Evolutionary conservation across 1,139 yeast genomes (phyloP).

Genomic region (Yamadazyma membranifaciens): DNA sequence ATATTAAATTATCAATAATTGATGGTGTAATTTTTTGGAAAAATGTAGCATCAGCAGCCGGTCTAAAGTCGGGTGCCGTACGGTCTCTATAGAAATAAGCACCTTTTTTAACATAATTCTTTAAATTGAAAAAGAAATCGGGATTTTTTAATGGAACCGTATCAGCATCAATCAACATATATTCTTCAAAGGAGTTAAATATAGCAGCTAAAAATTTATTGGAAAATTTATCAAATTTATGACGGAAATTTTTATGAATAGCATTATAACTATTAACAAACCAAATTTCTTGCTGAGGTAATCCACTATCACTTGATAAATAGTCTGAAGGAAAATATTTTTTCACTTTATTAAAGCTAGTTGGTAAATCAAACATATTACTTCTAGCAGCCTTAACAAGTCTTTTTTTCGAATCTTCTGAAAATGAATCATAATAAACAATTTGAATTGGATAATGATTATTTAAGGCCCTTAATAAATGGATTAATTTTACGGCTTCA

Average conservation of each 20-base stretch:
- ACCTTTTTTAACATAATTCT: slow-evolving; percentile 25
- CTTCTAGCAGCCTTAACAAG: slow-evolving; percentile 31
- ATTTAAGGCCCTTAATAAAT: slow-evolving; percentile 42
- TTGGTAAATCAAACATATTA: slow-evolving; percentile 23
- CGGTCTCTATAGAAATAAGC: slow-evolving; percentile 34
- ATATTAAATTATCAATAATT: slow-evolving; percentile 26
- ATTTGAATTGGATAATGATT: slow-evolving; percentile 56
- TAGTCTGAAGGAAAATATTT: slow-evolving; percentile 23
- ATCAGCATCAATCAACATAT: slow-evolving; percentile 35
- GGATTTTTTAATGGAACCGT: slow-evolving; percentile 31
- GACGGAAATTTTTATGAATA: slow-evolving; percentile 23
- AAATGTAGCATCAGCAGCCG: slow-evolving; percentile 22
- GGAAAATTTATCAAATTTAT: slow-evolving; percentile 25
- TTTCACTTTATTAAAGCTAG: slow-evolving; percentile 22
- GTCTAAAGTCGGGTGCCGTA: slow-evolving; percentile 28
- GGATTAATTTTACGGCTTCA: slow-evolving; percentile 44
- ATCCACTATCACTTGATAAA: slow-evolving; percentile 21
- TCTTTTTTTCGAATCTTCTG: slow-evolving; percentile 21
- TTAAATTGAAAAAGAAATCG: slow-evolving; percentile 27
- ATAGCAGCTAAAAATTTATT: slow-evolving; percentile 33
- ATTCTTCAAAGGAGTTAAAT: slow-evolving; percentile 36
- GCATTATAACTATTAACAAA: slow-evolving; percentile 31
- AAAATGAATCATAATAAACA: slow-evolving; percentile 38
- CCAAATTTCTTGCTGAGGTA: slow-evolving; percentile 36
- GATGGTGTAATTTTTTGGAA: slow-evolving; percentile 31